phyloP scores from a whole-genome alignment of 495 filamentous ascomycete species.

The Acidiella bohemica region DNA sequence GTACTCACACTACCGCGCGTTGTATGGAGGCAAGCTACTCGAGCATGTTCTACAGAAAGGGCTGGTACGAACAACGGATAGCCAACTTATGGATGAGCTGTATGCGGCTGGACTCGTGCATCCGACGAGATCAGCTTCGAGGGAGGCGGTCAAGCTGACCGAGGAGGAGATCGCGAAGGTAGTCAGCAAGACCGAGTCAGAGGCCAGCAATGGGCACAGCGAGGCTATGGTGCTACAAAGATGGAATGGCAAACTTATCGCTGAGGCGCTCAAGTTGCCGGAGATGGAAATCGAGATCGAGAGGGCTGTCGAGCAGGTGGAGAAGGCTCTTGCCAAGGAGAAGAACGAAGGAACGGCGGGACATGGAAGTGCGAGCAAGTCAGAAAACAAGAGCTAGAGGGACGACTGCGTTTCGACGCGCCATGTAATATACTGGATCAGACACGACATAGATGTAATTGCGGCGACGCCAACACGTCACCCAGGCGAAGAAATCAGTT shows the following conservation, averaged over 20 bases:
- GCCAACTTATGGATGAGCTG: slow-evolving; percentile 51
- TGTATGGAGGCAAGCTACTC: slow-evolving; percentile 73
- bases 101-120: slow-evolving; percentile 40
- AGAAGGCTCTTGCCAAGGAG: slow-evolving; percentile 41
- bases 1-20: slow-evolving; percentile 60
- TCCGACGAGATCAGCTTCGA: slow-evolving; percentile 22
- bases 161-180: slow-evolving; percentile 35
- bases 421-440: no score
- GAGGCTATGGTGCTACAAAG: slow-evolving; percentile 31
- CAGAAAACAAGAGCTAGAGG: no score
- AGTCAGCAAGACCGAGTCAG: slow-evolving; percentile 48
- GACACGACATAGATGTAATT: no score
- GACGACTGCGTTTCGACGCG: no score
- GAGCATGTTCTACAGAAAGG: slow-evolving; percentile 62
- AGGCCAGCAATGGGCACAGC: slow-evolving; percentile 23
- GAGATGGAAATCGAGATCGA: slow-evolving; percentile 81
- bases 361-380: no score
- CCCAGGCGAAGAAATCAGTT: no score
- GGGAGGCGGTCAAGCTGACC: slow-evolving; percentile 22
- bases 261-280: slow-evolving; percentile 41
- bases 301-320: slow-evolving; percentile 76
- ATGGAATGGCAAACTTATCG: slow-evolving; percentile 34
- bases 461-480: no score
- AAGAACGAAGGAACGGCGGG: no score
- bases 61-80: slow-evolving; percentile 50